Evolutionary conservation across 2,329 filamentous ascomycete species (phyloP), one percentile per base, ranked within the genome.

Genomic region (Tothia fuscella): DNA sequence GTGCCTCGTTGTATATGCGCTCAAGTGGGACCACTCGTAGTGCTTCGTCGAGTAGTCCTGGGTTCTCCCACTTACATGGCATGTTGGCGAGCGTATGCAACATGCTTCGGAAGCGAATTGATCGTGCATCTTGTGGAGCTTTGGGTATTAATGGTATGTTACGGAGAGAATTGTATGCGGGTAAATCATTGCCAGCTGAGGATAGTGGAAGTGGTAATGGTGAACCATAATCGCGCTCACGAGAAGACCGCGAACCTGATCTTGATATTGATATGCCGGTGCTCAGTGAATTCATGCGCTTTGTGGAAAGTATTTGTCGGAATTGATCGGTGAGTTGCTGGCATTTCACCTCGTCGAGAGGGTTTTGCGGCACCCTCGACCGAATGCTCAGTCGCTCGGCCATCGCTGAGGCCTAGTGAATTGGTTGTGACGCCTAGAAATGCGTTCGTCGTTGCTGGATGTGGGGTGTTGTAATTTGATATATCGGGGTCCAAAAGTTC

Each of bases 11-110:
- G 61, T 96, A 96, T 52, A 98, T 85, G 51, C 85, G 77, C 56
- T 95, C 86, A 22, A 96, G 67, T 0, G 89, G 89, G 37, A 98
- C 85, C 28, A 78, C 77, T 47, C 83, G 77, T 14, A 98, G 67
- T 4, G 89, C 91, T 60, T 96, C 89, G 57, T 98, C 91, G 40
- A 98, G 68, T 9, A 96, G 67, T 26, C 91, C 91, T 0, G 91
- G 89, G 60, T 98, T 96, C 62, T 98, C 91, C 66, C 93, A 98
- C 58, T 89, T 91, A 16, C 80, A 82, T 14, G 91, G 91, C 34
- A 87, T 94, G 45, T 82, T 72, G 13, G 89, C 94, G 16, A 96
- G 65, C 16, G 84, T 86, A 50, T 93, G 74, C 33, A 96, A 72
- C 47, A 93, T 74, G 62, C 82, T 93, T 47, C 63, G 62, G 56